phyloP scores from a whole-genome alignment of 2,329 filamentous ascomycete species.

The Arachnomyces sp. region DNA sequence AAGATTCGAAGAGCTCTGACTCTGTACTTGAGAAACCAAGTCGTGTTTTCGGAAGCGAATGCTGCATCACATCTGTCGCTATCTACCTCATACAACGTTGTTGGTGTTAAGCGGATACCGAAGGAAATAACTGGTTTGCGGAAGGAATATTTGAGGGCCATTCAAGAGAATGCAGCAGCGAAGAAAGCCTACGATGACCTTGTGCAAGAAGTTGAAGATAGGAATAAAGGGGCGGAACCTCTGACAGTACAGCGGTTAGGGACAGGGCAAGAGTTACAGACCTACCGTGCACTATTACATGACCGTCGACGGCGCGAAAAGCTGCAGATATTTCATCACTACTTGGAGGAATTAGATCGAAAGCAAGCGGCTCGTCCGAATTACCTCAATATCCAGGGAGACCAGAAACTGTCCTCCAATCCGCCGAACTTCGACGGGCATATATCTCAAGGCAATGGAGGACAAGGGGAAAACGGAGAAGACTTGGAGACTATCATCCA shows the following conservation, averaged over 20 bases:
- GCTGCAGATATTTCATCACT: slow-evolving; percentile 39
- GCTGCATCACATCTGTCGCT: slow-evolving; percentile 27
- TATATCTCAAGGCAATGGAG: slow-evolving; percentile 4
- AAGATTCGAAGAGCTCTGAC: slow-evolving; percentile 33
- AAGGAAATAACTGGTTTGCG: slow-evolving; percentile 34
- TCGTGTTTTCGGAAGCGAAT: slow-evolving; percentile 24
- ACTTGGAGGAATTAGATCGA: slow-evolving; percentile 34
- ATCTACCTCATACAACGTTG: slow-evolving; percentile 24
- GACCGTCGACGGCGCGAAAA: slow-evolving; percentile 39
- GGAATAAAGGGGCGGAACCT: slow-evolving; percentile 19
- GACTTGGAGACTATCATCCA: slow-evolving; percentile 29
- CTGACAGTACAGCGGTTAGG: slow-evolving; percentile 12
- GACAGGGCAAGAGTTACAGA: slow-evolving; percentile 21
- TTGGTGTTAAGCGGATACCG: slow-evolving; percentile 27
- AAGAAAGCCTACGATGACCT: slow-evolving; percentile 30
- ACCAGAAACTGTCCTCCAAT: slow-evolving; percentile 10
- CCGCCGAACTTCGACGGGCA: slow-evolving; percentile 13
- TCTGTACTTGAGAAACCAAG: slow-evolving; percentile 28
- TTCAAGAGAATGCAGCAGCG: slow-evolving; percentile 35
- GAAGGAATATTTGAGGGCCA: slow-evolving; percentile 37
- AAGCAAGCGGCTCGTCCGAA: slow-evolving; percentile 16
- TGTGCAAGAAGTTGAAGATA: slow-evolving; percentile 23
- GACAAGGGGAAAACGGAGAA: slow-evolving; percentile 4
- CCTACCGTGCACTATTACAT: slow-evolving; percentile 38
- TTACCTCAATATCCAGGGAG: slow-evolving; percentile 16